Evolutionary conservation across 257 asterid species (phyloP).

Genomic region (Craterostigma plantagineum): DNA sequence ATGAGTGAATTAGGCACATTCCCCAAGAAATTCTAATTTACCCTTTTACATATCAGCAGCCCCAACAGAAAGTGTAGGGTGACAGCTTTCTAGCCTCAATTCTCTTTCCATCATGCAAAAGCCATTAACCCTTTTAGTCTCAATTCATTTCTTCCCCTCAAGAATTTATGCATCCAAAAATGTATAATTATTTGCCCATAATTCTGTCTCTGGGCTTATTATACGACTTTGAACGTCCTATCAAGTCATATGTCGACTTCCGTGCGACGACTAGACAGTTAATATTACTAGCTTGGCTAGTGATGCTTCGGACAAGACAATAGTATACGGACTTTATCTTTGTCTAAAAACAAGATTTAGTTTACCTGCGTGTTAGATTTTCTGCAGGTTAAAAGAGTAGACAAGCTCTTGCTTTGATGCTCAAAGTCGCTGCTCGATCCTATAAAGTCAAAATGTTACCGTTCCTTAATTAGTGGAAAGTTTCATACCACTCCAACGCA

Average conservation of each 20-base stretch:
- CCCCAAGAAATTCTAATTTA: conserved; percentile 19
- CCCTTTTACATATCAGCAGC: conserved; percentile 13
- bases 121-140: conserved; percentile 4
- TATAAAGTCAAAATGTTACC: conserved; percentile 6
- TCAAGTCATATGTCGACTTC: conserved; percentile 11
- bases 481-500: too few relatives aligned
- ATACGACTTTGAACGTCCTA: conserved; percentile 7
- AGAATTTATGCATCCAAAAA: too few relatives aligned
- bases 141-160: conserved; percentile 11
- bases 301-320: not conserved
- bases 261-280: conserved; percentile 7
- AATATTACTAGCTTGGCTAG: not conserved
- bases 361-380: too few relatives aligned
- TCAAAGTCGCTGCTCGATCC: not conserved
- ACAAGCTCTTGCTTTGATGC: not conserved
- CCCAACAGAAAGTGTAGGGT: conserved; percentile 18
- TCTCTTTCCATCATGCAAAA: conserved; percentile 27
- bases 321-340: too few relatives aligned
- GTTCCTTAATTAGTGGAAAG: too few relatives aligned
- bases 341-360: not conserved
- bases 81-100: conserved; percentile 19
- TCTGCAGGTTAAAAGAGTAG: too few relatives aligned
- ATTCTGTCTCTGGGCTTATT: conserved; percentile 1
- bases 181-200: conserved; percentile 10
- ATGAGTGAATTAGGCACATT: conserved; percentile 13